Evolutionary conservation across 768 basidiomycete genomes (phyloP).

Genomic region (Serendipita sp.): DNA sequence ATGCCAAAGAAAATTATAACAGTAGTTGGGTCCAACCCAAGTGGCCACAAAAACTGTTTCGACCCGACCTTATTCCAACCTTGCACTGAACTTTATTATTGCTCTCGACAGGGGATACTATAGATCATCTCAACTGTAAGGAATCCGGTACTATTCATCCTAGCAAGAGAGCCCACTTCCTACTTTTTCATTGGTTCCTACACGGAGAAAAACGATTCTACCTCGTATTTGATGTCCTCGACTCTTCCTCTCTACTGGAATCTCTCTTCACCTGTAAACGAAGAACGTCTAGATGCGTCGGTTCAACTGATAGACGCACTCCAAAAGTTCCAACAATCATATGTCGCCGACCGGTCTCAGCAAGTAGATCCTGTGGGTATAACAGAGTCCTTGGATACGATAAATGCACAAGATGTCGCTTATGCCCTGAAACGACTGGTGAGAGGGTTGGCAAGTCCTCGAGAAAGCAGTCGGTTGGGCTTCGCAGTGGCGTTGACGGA

Average conservation of each 20-base stretch:
- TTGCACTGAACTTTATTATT: too few species aligned
- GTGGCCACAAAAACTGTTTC: too few species aligned
- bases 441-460: conserved; percentile 75
- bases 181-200: too few species aligned
- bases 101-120: too few species aligned
- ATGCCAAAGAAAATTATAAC: too few species aligned
- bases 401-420: conserved; percentile 81
- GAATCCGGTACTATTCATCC: too few species aligned
- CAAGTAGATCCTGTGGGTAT: conserved; percentile 21
- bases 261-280: conserved; percentile 64
- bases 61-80: too few species aligned
- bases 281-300: conserved; percentile 70
- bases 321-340: conserved; percentile 56
- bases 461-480: conserved; percentile 85
- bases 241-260: conserved; percentile 91
- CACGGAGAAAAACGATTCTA: too few species aligned
- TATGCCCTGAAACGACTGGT: conserved; percentile 82
- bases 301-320: conserved; percentile 66
- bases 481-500: conserved; percentile 94
- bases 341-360: conserved; percentile 9
- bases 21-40: too few species aligned
- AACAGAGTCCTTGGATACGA: conserved; percentile 34
- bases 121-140: too few species aligned
- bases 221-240: conserved; percentile 41
- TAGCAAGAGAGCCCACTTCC: too few species aligned